phyloP scores from a whole-genome alignment of 257 asterid species.

The Jaltomata sinuosa region DNA sequence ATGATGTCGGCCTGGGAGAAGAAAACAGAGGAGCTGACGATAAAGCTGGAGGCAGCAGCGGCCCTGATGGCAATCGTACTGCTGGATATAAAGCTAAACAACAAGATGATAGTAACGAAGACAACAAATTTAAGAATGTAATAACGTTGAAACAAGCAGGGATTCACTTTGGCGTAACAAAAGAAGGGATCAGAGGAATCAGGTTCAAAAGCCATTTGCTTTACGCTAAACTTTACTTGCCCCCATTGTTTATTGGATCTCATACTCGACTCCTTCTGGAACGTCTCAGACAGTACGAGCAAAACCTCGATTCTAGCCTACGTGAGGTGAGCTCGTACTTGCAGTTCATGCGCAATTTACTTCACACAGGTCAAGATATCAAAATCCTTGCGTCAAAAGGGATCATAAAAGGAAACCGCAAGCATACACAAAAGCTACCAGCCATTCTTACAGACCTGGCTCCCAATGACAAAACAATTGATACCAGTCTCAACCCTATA shows the following conservation, averaged over 20 bases:
- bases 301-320: neutral
- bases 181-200: conserved; percentile 4
- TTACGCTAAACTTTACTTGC: conserved; percentile 4
- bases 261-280: neutral
- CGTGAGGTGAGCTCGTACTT: conserved; percentile 8
- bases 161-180: neutral
- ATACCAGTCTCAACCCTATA: neutral
- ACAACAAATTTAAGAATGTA: neutral
- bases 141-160: conserved; percentile 7
- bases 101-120: neutral
- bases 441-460: neutral
- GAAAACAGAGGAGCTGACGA: neutral
- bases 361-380: conserved; percentile 7
- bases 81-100: neutral
- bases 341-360: conserved; percentile 12
- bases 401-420: neutral
- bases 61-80: neutral
- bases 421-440: neutral
- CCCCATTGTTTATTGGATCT: neutral
- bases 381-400: neutral
- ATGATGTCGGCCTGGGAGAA: neutral
- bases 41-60: neutral
- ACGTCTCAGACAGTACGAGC: conserved; percentile 7
- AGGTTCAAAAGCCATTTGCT: neutral
- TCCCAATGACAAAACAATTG: neutral